A percentile compares a stretch with the other conserved stretches of the same genome.
phyloP scores from a whole-genome alignment of 1,284 basidiomycete species.

The Chalciporus sp. region DNA sequence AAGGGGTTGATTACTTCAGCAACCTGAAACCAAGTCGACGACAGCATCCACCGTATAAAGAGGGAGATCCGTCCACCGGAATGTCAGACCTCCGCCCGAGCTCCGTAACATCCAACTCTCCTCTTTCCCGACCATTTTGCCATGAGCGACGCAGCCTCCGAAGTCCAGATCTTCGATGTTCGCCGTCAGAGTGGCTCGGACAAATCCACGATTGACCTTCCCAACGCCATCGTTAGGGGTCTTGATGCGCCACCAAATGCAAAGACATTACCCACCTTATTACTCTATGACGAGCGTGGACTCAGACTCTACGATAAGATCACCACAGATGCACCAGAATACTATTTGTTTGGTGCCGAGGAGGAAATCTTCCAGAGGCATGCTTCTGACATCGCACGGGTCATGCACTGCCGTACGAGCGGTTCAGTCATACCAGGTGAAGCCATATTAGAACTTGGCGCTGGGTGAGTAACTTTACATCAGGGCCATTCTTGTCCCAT shows the following conservation, averaged over 20 bases:
- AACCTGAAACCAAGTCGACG: not conserved
- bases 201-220: conserved; percentile 37
- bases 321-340: conserved; percentile 80
- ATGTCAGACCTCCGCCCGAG: not conserved
- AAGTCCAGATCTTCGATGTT: conserved; percentile 28
- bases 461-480: conserved; percentile 65
- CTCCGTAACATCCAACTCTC: not conserved
- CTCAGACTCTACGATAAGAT: conserved; percentile 84
- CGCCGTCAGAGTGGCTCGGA: conserved; percentile 14
- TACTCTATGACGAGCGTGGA: conserved; percentile 87
- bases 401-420: conserved; percentile 66
- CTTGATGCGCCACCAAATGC: conserved; percentile 54
- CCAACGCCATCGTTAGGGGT: conserved; percentile 54
- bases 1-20: conserved; percentile 30
- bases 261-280: conserved; percentile 79
- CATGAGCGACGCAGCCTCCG: conserved; percentile 28
- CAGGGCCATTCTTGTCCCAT: not conserved
- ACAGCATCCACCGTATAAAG: conserved; percentile 13
- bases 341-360: conserved; percentile 85
- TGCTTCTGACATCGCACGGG: conserved; percentile 66
- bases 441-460: conserved; percentile 83
- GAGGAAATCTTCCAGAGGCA: conserved; percentile 68
- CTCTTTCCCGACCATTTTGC: not conserved
- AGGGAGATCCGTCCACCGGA: not conserved
- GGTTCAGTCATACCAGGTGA: conserved; percentile 45